Base-by-base conservation (phyloP, 2,329 filamentous ascomycete species). In the Arthrobotrys sinensis region DNA sequence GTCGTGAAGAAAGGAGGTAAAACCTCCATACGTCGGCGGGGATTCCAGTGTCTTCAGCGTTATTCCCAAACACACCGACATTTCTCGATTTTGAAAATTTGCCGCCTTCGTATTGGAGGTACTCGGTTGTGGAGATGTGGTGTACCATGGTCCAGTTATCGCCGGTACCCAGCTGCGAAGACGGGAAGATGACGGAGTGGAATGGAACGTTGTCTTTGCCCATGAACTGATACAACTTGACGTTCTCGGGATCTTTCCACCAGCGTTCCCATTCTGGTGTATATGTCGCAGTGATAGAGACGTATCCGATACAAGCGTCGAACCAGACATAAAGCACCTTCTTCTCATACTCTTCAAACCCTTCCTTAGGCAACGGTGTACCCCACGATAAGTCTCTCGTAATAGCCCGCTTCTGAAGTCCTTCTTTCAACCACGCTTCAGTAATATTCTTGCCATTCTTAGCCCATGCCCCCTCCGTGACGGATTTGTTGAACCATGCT, bases 291-390 rank as follows among this genome's bases (percentile, higher is more conserved):
- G 94, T 97, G 81, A 97, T 97, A 1, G 93, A 97, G n/a, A 94
- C 91, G 84, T 97, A 97, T 19, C 94, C 94, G 82, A 97, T 96
- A 85, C 93, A 96, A 68, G 93, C 93, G 83, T 97, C 93, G 83
- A 97, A 93, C 93, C 91, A 93, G 77, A 97, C 94, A 83, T 97
- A 97, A 80, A 97, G 90, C 79, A 97, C 95, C 86, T 93, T 93
- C 80, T 91, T 87, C 80, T 91, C 89, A 82, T 91, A 92, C 11
- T 88, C 90, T 28, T 50, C 45, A 45, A 57, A 73, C 21, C 66
- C 65, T 34, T 87, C 84, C 2, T 89, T 82, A 32, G 88, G 88
- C 11, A 90, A 83, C 21, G 84, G 84, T 14, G 83, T 84, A 83
- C 95, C 95, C 95, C 95, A 97, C 84, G 92, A 94, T 77, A 97